Evolutionary conservation across 208 protist genomes (phyloP).

Genomic region (Trypanosoma brucei): DNA sequence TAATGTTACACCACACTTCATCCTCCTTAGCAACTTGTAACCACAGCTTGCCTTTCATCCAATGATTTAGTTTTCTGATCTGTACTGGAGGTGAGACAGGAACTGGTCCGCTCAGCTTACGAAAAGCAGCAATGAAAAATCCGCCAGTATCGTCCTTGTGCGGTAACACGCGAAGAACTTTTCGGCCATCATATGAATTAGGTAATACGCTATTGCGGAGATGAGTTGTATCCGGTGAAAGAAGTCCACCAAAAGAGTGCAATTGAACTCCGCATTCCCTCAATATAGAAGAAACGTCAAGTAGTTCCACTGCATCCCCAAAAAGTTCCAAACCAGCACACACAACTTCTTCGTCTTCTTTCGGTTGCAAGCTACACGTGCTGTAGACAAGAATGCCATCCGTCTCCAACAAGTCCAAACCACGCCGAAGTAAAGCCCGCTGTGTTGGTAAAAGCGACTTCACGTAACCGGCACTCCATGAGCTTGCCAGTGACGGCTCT

Average conservation of each 20-base stretch:
- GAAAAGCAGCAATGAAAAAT: conserved; percentile 88
- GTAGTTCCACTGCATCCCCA: conserved; percentile 71
- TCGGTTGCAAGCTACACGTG: conserved; percentile 95
- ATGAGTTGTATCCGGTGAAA: conserved; percentile 45
- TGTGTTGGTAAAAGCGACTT: conserved; percentile 86
- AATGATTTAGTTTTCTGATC: conserved; percentile 79
- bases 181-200: conserved; percentile 52
- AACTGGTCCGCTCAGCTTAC: conserved; percentile 54
- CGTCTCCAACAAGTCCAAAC: conserved; percentile 73
- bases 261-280: conserved; percentile 36
- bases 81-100: conserved; percentile 34
- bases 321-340: conserved; percentile 74
- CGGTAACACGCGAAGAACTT: conserved; percentile 81
- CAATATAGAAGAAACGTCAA: conserved; percentile 75
- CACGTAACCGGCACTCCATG: conserved; percentile 85
- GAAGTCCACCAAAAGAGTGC: conserved; percentile 61
- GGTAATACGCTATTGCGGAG: conserved; percentile 38
- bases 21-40: conserved; percentile 56
- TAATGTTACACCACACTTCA: conserved; percentile 64
- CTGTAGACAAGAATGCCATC: conserved; percentile 94
- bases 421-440: conserved; percentile 79
- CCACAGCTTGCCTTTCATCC: conserved; percentile 85
- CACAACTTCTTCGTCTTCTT: conserved; percentile 96
- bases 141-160: conserved; percentile 87
- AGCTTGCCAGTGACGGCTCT: conserved; percentile 67